Base-by-base conservation (phyloP, 202 grass and related monocot genomes). In the Panicum hallii region DNA sequence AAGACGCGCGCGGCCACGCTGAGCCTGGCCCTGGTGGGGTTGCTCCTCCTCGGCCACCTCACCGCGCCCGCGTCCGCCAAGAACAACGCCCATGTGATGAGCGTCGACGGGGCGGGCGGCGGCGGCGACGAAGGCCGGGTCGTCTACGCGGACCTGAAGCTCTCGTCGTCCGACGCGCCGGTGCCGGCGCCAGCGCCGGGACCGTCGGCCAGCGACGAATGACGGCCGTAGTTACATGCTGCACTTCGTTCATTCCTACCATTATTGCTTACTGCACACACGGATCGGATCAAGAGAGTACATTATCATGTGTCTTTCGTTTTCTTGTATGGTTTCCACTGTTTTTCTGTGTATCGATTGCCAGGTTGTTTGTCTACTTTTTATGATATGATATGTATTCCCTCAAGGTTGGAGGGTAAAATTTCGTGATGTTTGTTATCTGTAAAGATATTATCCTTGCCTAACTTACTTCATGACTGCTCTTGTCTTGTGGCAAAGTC, bases 101-200 rank as follows among this genome's bases (percentile, higher is more conserved):
- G 26, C 22, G 32, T 13, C 14, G 22, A 30, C 5, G 22, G 11
- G 5, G 22, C 45, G 44, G 72, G 15, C 17, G 47, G n/a, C 0
- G 49, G 65, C 20, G n/a, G 48, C 1, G n/a, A 26, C 19, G 84
- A 86, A 43, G 87, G 70, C 5, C 87, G 82, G 0, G 82, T 84
- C 3, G 70, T 89, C 15, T 89, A 84, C 0, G 42, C 87, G 5
- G 87, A 89, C 70, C 69, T 84, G 76, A 89, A 30, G 76, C 7
- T 53, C 52, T 32, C 16, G 5, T 17, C 57, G 0, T 30, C 78
- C 0, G 85, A 56, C 0, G 40, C 53, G 11, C 53, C 79, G 11
- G 64, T n/a, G 1, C 44, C 67, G 1, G 52, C 48, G 14, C 86
- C 36, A 5, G 52, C 48, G 20, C 86, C 36, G 10, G 63, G 16